phyloP scores from a whole-genome alignment of 192 early-diverging fungal species.

The Neocallimastix lanati region DNA sequence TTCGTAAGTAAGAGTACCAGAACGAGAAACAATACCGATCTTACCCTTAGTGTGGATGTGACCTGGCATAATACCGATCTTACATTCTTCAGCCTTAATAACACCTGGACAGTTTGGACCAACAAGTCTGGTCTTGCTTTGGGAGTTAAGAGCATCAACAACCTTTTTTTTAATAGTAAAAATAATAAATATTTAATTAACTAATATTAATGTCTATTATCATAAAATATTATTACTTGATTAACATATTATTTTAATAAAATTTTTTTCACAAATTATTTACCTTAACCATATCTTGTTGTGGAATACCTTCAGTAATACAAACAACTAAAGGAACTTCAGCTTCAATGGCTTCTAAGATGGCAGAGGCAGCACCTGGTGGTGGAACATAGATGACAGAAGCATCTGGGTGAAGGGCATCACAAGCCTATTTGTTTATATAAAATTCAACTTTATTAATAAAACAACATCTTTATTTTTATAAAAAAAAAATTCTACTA shows the following conservation, averaged over 20 bases:
- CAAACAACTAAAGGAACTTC: conserved; percentile 92
- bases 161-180: no score
- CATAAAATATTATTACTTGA: no score
- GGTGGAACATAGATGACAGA: conserved; percentile 99
- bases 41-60: conserved; percentile 93
- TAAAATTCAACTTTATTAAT: no score
- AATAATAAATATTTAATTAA: no score
- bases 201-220: no score
- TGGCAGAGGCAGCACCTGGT: conserved; percentile 79
- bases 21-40: conserved; percentile 92
- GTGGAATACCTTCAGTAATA: conserved; percentile 98
- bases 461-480: no score
- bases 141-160: conserved; percentile 73
- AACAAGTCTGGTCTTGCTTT: conserved; percentile 84
- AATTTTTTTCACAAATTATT: no score
- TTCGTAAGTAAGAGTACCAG: conserved; percentile 97
- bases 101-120: conserved; percentile 99
- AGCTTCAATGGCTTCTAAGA: conserved; percentile 91
- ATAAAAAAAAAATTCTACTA: no score
- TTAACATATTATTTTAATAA: no score
- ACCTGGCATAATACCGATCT: conserved; percentile 99
- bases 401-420: conserved; percentile 79
- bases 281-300: conserved; percentile 99
- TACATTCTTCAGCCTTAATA: conserved; percentile 89
- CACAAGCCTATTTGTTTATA: no score